phyloP scores from a whole-genome alignment of 352 stramenopile genomes.

The Phytopythium ostracodes region DNA sequence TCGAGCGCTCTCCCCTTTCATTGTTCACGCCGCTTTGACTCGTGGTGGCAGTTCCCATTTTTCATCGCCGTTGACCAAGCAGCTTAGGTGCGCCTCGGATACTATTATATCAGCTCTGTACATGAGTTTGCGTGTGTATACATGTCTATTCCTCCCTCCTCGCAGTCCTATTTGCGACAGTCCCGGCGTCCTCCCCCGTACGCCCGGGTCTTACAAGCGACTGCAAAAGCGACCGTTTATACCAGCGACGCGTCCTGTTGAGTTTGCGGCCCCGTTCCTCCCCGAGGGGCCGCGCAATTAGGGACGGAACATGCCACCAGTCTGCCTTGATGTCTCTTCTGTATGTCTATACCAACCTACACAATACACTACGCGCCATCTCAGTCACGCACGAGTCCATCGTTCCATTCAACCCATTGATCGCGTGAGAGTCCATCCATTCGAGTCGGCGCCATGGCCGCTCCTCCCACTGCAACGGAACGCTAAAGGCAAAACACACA shows the following conservation, averaged over 20 bases:
- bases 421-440: background rate
- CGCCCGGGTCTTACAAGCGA: conserved; percentile 82
- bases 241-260: conserved; percentile 79
- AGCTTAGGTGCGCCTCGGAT: background rate
- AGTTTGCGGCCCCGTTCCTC: conserved; percentile 73
- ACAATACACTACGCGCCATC: no score
- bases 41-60: background rate
- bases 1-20: no score
- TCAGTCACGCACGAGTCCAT: background rate
- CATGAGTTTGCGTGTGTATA: background rate
- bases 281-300: conserved; percentile 74
- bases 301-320: conserved; percentile 55
- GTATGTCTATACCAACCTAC: no score
- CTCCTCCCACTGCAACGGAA: no score
- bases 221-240: conserved; percentile 84
- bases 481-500: background rate
- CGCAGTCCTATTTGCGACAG: conserved; percentile 87
- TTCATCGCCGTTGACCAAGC: background rate
- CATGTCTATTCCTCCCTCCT: background rate
- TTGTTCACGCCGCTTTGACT: background rate
- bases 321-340: no score
- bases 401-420: background rate
- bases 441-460: background rate
- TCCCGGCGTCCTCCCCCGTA: conserved; percentile 50
- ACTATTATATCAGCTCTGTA: background rate